A percentile compares a stretch with the other conserved stretches of the same genome.
Conservation (phyloP, 495 filamentous ascomycete species). For the Daldinia vernicosa region DNA sequence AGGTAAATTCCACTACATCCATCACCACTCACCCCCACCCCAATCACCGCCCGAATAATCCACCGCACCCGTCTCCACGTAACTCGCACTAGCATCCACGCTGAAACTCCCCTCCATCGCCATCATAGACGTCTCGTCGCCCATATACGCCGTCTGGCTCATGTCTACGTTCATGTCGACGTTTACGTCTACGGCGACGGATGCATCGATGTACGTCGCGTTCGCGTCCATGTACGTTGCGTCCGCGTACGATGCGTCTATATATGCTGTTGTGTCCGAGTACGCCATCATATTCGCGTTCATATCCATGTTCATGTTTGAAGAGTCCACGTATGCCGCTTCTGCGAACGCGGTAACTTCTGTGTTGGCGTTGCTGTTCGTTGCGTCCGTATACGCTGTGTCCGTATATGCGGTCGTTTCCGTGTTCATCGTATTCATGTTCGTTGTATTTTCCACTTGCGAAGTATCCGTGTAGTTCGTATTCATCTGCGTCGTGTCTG, state of each 20-base stretch:
- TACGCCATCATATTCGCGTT: slow-evolving; percentile 7
- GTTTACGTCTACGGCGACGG: slow-evolving; percentile 10
- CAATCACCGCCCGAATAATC: slow-evolving; percentile 44
- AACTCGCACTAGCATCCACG: slow-evolving; percentile 17
- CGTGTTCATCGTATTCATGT: background rate
- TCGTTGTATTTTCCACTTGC: slow-evolving; percentile 6
- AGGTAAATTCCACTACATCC: too few species aligned
- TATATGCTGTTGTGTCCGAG: slow-evolving; percentile 15
- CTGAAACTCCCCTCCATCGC: slow-evolving; percentile 36
- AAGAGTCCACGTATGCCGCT: slow-evolving; percentile 14
- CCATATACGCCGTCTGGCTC: slow-evolving; percentile 26
- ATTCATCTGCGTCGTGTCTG: slow-evolving; percentile 1
- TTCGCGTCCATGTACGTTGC: slow-evolving; percentile 8
- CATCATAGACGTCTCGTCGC: slow-evolving; percentile 16
- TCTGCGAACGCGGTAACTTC: slow-evolving; percentile 6
- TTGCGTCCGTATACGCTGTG: background rate
- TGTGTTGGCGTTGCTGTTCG: background rate
- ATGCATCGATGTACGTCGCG: slow-evolving; percentile 9
- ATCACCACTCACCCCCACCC: slow-evolving; percentile 33
- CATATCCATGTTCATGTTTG: slow-evolving; percentile 8
- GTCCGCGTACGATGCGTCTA: slow-evolving; percentile 14
- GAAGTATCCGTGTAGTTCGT: slow-evolving; percentile 17
- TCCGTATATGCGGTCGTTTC: slow-evolving; percentile 7
- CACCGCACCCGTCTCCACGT: slow-evolving; percentile 7
- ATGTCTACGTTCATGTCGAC: slow-evolving; percentile 22